Percentiles rank a stretch among this genome's conserved stretches.
Evolutionary conservation across 2,329 filamentous ascomycete genomes (phyloP).

Genomic region (Fusarium multiceps): DNA sequence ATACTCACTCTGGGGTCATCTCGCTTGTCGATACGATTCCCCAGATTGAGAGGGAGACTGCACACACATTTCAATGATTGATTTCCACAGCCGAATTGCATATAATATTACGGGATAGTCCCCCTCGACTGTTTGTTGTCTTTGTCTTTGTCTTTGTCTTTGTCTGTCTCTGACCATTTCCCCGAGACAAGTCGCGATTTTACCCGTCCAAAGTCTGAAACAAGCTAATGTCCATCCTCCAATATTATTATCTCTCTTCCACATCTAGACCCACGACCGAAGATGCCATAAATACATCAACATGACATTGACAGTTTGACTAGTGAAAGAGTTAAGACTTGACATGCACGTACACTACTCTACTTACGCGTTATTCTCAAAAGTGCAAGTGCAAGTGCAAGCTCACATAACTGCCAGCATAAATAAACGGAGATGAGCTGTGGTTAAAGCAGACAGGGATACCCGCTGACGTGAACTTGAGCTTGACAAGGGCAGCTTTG

Average conservation of each 20-base stretch:
- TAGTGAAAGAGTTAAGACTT: background rate
- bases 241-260: conserved; percentile 5
- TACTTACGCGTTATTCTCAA: background rate
- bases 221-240: conserved; percentile 38
- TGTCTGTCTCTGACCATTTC: background rate
- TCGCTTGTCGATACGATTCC: conserved; percentile 28
- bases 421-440: conserved; percentile 46
- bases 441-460: conserved; percentile 42
- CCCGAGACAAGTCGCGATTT: conserved; percentile 33
- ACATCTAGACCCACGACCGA: conserved; percentile 11
- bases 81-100: background rate
- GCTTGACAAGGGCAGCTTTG: conserved; percentile 40
- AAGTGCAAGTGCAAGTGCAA: conserved; percentile 6
- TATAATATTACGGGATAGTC: background rate
- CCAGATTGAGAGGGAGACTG: background rate
- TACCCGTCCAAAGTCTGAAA: conserved; percentile 35
- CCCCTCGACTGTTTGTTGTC: background rate
- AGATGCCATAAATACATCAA: conserved; percentile 13
- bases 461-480: conserved; percentile 45
- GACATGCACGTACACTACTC: background rate
- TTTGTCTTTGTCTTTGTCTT: no score
- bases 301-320: background rate
- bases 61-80: background rate
- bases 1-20: conserved; percentile 1
- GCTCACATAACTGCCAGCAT: conserved; percentile 34